These are phyloP conservation scores for Harringtonia lauricola DNA, from an alignment of 2,329 filamentous ascomycete species.

Conservation along the genomic window DNA sequence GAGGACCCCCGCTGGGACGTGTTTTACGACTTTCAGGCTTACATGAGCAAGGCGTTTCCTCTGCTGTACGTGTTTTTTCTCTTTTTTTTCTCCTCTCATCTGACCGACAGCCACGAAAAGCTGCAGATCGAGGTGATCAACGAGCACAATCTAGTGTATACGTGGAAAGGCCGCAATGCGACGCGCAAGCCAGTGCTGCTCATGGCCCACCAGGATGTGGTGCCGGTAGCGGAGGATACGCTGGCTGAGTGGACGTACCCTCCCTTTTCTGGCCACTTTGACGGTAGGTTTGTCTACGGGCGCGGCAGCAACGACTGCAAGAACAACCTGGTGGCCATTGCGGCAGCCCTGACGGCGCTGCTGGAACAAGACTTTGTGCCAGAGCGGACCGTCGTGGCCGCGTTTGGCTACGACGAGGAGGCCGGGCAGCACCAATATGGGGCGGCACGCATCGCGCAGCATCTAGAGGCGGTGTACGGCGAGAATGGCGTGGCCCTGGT, in stretches of 20 bases:
- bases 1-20: constrained; percentile 46
- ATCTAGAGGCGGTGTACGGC: constrained; percentile 33
- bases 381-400: constrained; percentile 41
- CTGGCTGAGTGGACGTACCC: constrained; percentile 43
- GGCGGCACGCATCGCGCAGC: constrained; percentile 32
- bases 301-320: constrained; percentile 51
- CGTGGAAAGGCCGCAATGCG: constrained; percentile 39
- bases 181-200: constrained; percentile 43
- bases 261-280: constrained; percentile 44
- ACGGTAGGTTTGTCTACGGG: constrained; percentile 48
- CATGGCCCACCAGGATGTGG: constrained; percentile 53
- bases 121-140: constrained; percentile 43
- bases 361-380: constrained; percentile 39
- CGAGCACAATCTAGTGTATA: constrained; percentile 46
- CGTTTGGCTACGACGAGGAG: constrained; percentile 54
- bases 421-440: constrained; percentile 34
- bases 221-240: constrained; percentile 41
- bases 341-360: constrained; percentile 44
- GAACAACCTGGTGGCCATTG: constrained; percentile 42
- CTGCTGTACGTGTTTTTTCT: constrained; percentile 17
- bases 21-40: constrained; percentile 40
- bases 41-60: constrained; percentile 39
- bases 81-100: background rate
- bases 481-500: constrained; percentile 38
- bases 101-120: constrained; percentile 22